A percentile compares a stretch with the other conserved stretches of the same genome.
Evolutionary conservation across 257 asterid genomes (phyloP).

Genomic region (Coffea canephora): DNA sequence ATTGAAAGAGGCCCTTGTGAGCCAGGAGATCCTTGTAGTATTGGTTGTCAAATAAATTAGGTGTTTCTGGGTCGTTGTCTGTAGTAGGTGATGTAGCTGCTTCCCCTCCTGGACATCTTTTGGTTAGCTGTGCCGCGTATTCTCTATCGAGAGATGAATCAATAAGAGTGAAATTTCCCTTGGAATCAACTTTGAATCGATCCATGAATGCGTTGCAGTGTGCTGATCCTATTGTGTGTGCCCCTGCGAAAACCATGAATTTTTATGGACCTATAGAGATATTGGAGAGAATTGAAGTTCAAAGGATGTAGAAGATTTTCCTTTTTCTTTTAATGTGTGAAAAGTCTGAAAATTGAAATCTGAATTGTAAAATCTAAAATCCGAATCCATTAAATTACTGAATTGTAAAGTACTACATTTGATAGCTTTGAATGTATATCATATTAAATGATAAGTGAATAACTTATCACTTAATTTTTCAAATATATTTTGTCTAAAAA

Average conservation of each 20-base stretch:
- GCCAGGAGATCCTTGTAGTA: slow-evolving; percentile 48
- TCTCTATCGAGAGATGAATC: slow-evolving; percentile 53
- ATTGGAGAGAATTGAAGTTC: not conserved
- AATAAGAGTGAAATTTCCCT: slow-evolving; percentile 47
- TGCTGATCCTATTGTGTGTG: slow-evolving; percentile 75
- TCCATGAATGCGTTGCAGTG: slow-evolving; percentile 73
- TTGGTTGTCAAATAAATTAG: slow-evolving; percentile 55
- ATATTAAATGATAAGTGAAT: too few species aligned
- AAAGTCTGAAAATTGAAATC: too few species aligned
- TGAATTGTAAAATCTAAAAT: too few species aligned
- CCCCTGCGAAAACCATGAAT: slow-evolving; percentile 41
- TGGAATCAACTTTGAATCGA: slow-evolving; percentile 50
- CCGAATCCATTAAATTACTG: too few species aligned
- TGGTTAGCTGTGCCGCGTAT: slow-evolving; percentile 52
- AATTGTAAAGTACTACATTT: too few species aligned
- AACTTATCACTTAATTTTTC: too few species aligned
- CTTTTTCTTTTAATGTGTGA: too few species aligned
- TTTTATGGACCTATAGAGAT: not conserved
- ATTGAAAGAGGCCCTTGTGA: slow-evolving; percentile 66
- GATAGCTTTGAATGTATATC: too few species aligned
- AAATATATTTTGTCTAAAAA: too few species aligned
- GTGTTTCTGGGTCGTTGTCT: slow-evolving; percentile 58
- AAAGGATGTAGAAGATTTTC: not conserved
- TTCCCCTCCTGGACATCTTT: slow-evolving; percentile 43
- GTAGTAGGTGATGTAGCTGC: slow-evolving; percentile 34